Conservation (phyloP, 805 yeast species). For the Saccharomycopsis fermentans region DNA sequence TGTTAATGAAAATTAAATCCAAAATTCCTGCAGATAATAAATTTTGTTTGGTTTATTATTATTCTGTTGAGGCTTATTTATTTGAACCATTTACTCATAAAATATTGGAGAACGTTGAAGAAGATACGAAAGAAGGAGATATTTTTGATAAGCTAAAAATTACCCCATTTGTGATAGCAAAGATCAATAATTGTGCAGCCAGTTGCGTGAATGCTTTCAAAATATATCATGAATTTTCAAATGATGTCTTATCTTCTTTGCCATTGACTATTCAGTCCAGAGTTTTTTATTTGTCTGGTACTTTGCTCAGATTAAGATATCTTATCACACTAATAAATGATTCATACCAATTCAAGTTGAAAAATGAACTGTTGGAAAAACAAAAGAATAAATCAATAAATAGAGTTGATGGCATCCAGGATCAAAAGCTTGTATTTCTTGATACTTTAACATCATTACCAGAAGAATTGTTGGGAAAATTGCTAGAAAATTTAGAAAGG, state of each 20-base stretch:
- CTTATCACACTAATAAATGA: constrained; percentile 44
- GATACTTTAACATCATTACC: constrained; percentile 29
- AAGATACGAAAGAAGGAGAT: not conserved
- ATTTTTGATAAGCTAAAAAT: constrained; percentile 4
- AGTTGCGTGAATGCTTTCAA: constrained; percentile 43
- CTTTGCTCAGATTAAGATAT: constrained; percentile 47
- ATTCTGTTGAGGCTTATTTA: constrained; percentile 56
- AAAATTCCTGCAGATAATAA: constrained; percentile 32
- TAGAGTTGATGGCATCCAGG: not conserved
- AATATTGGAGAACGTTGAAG: constrained; percentile 9
- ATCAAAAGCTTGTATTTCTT: not conserved
- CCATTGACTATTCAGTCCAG: constrained; percentile 51
- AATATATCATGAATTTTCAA: constrained; percentile 35
- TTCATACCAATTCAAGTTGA: constrained; percentile 31
- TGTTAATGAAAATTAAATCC: constrained; percentile 32
- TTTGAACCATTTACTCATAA: constrained; percentile 42
- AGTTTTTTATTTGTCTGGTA: constrained; percentile 55
- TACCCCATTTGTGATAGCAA: constrained; percentile 27
- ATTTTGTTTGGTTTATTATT: constrained; percentile 40
- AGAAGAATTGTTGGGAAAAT: constrained; percentile 23
- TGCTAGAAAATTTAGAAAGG: constrained; percentile 21
- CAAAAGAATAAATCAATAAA: not conserved
- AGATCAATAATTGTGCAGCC: constrained; percentile 41
- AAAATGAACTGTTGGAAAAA: too few species aligned
- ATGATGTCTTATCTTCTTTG: constrained; percentile 39